Base-by-base conservation (phyloP, 805 yeast genomes). In the Saccharomycopsis vini region DNA sequence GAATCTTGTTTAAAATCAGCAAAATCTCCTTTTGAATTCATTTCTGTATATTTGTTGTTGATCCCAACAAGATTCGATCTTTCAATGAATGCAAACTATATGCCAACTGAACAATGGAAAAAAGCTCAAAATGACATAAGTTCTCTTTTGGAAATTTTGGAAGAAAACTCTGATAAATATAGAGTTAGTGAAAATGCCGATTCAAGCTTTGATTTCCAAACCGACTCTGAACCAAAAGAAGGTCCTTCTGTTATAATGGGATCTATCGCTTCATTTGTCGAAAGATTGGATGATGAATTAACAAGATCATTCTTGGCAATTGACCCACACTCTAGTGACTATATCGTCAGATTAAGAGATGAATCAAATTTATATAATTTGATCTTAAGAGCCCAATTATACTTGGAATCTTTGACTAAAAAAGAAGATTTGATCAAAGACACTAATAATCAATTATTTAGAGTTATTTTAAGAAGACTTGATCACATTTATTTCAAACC, bases 401-500 rank as follows among this genome's bases (percentile, higher is more conserved):
- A 92, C 66, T 73, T 81, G 60, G 97, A 90, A 64, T 60, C 69
- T 31, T 74, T 74, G 42, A 67, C 79, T 32, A 66, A 66, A 44
- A 23, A 23, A 20, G 66, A 62, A 50, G 52, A 53, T 10, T 20
- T 52, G 20, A 31, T 49, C 3, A 37, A 49, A 19, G 56, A 61
- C 32, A 61, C 64, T 20, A 75, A 72, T 50, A 79, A 73, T 55
- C 79, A 76, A 54, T 68, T 84, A 53, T 75, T 84, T 23, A 77
- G 97, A 62, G 72, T 87, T 39, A 70, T 87, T 38, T 70, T 80
- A 42, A 81, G 92, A 61, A 78, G 98, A 67, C 68, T 92, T 56
- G 96, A 90, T 57, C 95, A 86, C 66, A 72, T 92, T 50, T 92
- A 92, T 69, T 92, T 79, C 78, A 92, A 92, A 69, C 90, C 96